Base-by-base conservation (phyloP, 495 filamentous ascomycete species). In the Delitschia confertaspora region DNA sequence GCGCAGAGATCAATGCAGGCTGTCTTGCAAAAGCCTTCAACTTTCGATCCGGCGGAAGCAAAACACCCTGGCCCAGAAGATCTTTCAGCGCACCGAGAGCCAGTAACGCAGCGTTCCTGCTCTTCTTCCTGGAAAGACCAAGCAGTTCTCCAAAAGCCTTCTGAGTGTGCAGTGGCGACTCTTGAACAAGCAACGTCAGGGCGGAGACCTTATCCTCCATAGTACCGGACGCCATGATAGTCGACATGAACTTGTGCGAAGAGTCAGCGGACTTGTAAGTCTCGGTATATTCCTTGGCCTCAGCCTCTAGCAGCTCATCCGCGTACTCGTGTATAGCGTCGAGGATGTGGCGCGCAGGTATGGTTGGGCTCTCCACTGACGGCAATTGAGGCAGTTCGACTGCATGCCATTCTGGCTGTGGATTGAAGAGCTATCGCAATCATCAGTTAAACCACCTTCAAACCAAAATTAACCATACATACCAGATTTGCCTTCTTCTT, bases 161-260 rank as follows among this genome's bases (percentile, higher is more conserved):
- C 38, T 75, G 80, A 35, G 85, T 95, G 56, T 98, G 91, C 33
- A 96, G 65, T 4, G 91, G 91, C 3, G 91, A 96, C 59, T 96
- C 91, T 65, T 98, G 91, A 10, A 94, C 80, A 18, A 87, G 81
- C 33, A 98, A 69, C 1, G 91, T 98, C 53, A 95, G 65, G 4
- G 91, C 91, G 2, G 93, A 95, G 21, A 95, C 84, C 62, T 95
- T 96, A 65, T 98, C 91, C 24, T 87, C 91, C 38, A 95, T 72
- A 6, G 93, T 98, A 66, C 91, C 91, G 1, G 88, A 87, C 11
- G 87, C 67, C 91, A 98, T 95, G 60, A 98, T 93, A 4, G 87
- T 93, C 1, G 84, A 83, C 67, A 95, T 78, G 69, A 96, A 98
- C 62, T 83, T 91, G 58, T 88, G 80, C 7, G 88, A 83, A 1